These are phyloP conservation scores for Hydrangea macrophylla DNA, from an alignment of 148 eudicot species.

Conservation along the genomic window DNA sequence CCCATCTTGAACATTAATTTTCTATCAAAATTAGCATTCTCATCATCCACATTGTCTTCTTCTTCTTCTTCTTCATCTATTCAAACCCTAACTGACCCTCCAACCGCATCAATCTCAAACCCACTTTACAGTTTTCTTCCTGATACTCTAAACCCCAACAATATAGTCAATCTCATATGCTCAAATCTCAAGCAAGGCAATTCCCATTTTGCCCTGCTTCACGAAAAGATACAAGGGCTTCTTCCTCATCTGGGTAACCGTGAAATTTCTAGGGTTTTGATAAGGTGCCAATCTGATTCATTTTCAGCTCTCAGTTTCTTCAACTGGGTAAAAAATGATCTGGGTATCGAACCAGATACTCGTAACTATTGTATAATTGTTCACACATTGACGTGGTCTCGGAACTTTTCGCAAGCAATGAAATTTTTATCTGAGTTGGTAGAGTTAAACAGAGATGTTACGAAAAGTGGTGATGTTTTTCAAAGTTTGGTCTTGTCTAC, in stretches of 20 bases:
- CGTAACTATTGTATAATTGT: conserved; percentile 59
- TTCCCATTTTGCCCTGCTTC: conserved; percentile 18
- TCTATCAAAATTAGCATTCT: conserved; percentile 2
- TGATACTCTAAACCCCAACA: conserved; percentile 61
- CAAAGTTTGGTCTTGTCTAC: conserved; percentile 46
- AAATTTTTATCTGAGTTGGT: conserved; percentile 53
- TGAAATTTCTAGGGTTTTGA: conserved; percentile 69
- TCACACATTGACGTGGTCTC: conserved; percentile 67
- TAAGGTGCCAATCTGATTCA: conserved; percentile 80
- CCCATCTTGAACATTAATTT: neutral
- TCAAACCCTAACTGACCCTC: conserved; percentile 14
- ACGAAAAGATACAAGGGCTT: conserved; percentile 35
- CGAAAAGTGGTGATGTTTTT: conserved; percentile 34
- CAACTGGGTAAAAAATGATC: conserved; percentile 63
- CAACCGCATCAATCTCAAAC: conserved; percentile 38
- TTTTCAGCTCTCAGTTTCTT: conserved; percentile 64
- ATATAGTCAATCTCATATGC: conserved; percentile 54
- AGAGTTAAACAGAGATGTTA: conserved; percentile 21
- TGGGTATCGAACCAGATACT: conserved; percentile 42
- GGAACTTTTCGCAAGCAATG: conserved; percentile 53
- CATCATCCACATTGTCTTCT: no score
- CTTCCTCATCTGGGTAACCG: conserved; percentile 52
- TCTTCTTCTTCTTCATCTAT: conserved; percentile 32
- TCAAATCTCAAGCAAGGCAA: conserved; percentile 38
- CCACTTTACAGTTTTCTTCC: conserved; percentile 70